Conservation (phyloP, 129 eudicot species). For the Escallonia herrerae region DNA sequence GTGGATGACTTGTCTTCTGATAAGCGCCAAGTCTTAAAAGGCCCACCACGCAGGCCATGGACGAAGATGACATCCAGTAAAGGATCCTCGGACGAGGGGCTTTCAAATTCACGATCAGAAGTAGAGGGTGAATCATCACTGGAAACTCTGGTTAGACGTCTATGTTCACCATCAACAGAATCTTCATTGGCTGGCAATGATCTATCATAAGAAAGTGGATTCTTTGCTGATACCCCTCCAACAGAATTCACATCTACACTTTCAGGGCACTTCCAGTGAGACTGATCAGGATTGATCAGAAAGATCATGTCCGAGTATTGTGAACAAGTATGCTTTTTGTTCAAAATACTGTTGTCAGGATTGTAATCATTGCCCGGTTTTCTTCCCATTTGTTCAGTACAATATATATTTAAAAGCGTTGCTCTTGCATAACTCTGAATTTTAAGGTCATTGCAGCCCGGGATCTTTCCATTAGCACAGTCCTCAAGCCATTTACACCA, state of each 20-base stretch:
- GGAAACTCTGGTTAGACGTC: background rate
- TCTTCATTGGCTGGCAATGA: conserved; percentile 25
- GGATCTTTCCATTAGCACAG: conserved; percentile 81
- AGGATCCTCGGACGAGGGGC: conserved; percentile 38
- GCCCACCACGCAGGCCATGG: conserved; percentile 96
- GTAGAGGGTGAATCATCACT: conserved; percentile 20
- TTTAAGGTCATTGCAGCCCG: conserved; percentile 80
- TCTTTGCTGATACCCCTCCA: conserved; percentile 3
- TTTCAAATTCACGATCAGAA: conserved; percentile 24
- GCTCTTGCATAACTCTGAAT: conserved; percentile 95
- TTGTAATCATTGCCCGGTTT: conserved; percentile 24
- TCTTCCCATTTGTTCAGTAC: conserved; percentile 33
- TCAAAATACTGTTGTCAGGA: conserved; percentile 17
- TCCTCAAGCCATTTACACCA: conserved; percentile 96
- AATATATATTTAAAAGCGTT: conserved; percentile 62
- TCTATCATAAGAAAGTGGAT: conserved; percentile 17
- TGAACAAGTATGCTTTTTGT: conserved; percentile 37
- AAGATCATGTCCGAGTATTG: conserved; percentile 80
- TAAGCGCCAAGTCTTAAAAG: conserved; percentile 91
- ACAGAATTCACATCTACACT: conserved; percentile 12
- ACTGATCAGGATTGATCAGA: conserved; percentile 68
- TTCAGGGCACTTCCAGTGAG: conserved; percentile 79
- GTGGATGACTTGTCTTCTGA: conserved; percentile 87
- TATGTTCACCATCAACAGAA: conserved; percentile 25
- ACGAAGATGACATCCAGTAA: conserved; percentile 74